phyloP scores from a whole-genome alignment of 352 stramenopile genomes.

The Globisporangium cederbergense region DNA sequence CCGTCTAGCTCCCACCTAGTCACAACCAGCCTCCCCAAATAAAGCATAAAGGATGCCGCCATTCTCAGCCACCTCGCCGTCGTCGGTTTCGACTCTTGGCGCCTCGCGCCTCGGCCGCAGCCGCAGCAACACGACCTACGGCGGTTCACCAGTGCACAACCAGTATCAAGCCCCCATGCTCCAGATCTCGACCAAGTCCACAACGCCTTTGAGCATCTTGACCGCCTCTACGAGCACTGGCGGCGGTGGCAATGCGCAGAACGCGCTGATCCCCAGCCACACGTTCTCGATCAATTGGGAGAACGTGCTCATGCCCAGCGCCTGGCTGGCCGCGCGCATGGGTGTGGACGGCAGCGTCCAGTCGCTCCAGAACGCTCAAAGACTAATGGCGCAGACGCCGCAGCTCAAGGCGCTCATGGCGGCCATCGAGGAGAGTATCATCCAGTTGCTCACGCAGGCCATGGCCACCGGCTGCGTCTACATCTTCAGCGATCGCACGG shows the following conservation, averaged over 20 bases:
- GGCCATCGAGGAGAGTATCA: conserved; percentile 30
- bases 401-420: conserved; percentile 16
- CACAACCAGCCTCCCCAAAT: background rate
- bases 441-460: conserved; percentile 31
- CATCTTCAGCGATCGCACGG: conserved; percentile 40
- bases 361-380: conserved; percentile 25
- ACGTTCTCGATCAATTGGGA: conserved; percentile 50
- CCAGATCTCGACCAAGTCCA: conserved; percentile 2
- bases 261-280: conserved; percentile 10
- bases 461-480: conserved; percentile 32
- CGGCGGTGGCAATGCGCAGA: background rate
- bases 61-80: conserved; percentile 5
- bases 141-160: background rate
- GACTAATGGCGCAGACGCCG: conserved; percentile 14
- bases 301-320: conserved; percentile 41
- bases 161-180: conserved; percentile 5
- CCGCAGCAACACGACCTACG: conserved; percentile 3
- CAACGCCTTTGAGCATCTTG: background rate
- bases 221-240: background rate
- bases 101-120: background rate
- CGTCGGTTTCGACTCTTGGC: conserved; percentile 5
- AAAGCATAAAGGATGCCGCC: conserved; percentile 4
- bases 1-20: too few relatives aligned
- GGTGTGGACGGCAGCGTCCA: conserved; percentile 22
- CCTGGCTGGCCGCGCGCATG: conserved; percentile 36